phyloP scores from a whole-genome alignment of 2,329 filamentous ascomycete genomes.

The Daldinia eschscholtzii region DNA sequence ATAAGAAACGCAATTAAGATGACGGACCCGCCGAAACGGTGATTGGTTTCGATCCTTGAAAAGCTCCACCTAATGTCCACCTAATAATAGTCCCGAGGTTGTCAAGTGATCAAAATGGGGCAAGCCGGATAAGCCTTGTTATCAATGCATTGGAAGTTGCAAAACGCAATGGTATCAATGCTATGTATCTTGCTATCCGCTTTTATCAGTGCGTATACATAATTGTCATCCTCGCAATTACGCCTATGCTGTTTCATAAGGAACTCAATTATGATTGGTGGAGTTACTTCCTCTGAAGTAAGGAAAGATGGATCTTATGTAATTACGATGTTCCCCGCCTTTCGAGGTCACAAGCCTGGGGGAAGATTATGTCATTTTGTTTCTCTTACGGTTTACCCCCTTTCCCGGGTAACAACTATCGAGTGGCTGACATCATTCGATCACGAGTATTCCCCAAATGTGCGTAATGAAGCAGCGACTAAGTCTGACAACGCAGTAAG shows the following conservation, averaged over 20 bases:
- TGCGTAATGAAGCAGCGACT: conserved; percentile 19
- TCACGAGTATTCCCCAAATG: conserved; percentile 19
- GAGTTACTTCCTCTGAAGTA: neutral
- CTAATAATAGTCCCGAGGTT: conserved; percentile 33
- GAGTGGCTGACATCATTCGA: conserved; percentile 36
- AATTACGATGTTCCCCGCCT: conserved; percentile 3
- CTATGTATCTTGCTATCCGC: neutral
- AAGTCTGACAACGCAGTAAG: conserved; percentile 11
- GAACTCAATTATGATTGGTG: conserved; percentile 13
- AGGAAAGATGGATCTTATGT: conserved; percentile 2
- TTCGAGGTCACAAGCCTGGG: conserved; percentile 30
- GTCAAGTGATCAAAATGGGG: conserved; percentile 27
- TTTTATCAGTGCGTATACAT: conserved; percentile 25
- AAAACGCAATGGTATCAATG: conserved; percentile 4
- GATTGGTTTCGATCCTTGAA: conserved; percentile 21
- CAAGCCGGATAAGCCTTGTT: conserved; percentile 17
- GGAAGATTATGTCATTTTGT: conserved; percentile 34
- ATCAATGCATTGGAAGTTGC: conserved; percentile 6
- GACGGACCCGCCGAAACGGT: conserved; percentile 28
- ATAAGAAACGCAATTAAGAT: conserved; percentile 24
- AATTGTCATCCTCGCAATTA: neutral
- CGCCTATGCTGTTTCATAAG: conserved; percentile 10
- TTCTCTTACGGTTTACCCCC: conserved; percentile 7
- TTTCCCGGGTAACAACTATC: conserved; percentile 27
- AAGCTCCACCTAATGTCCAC: neutral